Conservation (phyloP, 2,329 filamentous ascomycete genomes). For the Aurifilum marmelostoma region DNA sequence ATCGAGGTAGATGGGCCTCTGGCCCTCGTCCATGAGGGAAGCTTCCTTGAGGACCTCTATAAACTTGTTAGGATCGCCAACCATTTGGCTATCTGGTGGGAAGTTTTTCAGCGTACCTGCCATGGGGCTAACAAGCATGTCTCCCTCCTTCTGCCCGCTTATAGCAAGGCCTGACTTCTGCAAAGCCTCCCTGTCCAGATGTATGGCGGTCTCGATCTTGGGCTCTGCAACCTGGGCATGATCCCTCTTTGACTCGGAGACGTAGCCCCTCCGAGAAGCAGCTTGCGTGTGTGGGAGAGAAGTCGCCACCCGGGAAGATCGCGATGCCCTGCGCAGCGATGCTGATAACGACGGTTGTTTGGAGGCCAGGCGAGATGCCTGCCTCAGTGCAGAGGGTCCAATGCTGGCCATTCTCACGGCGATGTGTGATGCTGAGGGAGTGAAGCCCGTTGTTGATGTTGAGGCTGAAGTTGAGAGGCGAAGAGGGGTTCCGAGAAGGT, state of each 20-base stretch:
- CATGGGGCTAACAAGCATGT: constrained; percentile 79
- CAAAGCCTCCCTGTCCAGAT: constrained; percentile 84
- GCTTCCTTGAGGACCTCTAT: constrained; percentile 85
- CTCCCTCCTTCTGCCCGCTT: constrained; percentile 52
- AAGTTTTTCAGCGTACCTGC: constrained; percentile 53
- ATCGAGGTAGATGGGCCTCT: constrained; percentile 94
- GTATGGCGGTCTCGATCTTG: constrained; percentile 80
- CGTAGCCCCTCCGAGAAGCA: constrained; percentile 65
- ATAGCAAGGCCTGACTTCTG: constrained; percentile 64
- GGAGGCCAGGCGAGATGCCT: constrained; percentile 66
- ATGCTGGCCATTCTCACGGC: constrained; percentile 60
- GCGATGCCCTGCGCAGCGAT: constrained; percentile 40
- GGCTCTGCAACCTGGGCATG: constrained; percentile 84
- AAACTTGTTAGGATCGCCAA: constrained; percentile 21
- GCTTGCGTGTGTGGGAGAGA: constrained; percentile 36
- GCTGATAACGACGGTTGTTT: constrained; percentile 44
- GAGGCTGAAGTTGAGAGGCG: constrained; percentile 5
- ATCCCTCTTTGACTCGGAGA: constrained; percentile 79
- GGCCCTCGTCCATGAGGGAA: constrained; percentile 89
- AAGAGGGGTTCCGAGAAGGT: constrained; percentile 29
- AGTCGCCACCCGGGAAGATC: constrained; percentile 40
- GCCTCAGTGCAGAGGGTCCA: constrained; percentile 72
- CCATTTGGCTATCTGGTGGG: too few species aligned
- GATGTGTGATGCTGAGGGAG: neutral
- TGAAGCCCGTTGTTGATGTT: neutral